Base-by-base conservation (phyloP, 2,329 filamentous ascomycete genomes). In the Fusarium albidum region DNA sequence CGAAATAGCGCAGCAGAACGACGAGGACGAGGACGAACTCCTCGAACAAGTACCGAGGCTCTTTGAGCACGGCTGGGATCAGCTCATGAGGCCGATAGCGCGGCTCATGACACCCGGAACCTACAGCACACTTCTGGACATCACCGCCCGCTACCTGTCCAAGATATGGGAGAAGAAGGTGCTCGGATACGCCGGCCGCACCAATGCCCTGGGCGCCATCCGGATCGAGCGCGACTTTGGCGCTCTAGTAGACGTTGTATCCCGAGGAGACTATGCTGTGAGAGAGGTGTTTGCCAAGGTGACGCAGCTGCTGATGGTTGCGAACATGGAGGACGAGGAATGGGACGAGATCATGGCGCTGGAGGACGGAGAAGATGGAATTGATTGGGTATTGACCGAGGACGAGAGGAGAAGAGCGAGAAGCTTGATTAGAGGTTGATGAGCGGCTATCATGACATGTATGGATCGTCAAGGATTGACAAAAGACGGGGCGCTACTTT, bases 261-360 rank as follows among this genome's bases (percentile, higher is more conserved):
- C 85, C 10, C 82, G 79, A 56, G 90, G 88, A 5, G 86, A 90
- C 67, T 97, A 96, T 69, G 84, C 84, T 2, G 82, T 95, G 29
- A 80, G 91, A 27, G 92, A 96, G 68, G 75, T 83, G 4, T 96
- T 97, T 76, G 80, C 82, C 25, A 85, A 87, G 67, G 90, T 90
- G 52, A 81, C 82, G 53, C 92, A 97, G 79, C 88, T 96, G 65
- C 85, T 90, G 51, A 85, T 96, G 79, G 85, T 96, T 13, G 87
- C 94, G 70, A 94, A 93, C 64, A 96, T 97, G 92, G 93, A 97
- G 70, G 91, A 95, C 28, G 93, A 97, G 52, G 94, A 97, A 74
- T 96, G 92, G 90, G 90, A 94, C 40, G 92, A 95, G 72, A 73
- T 93, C 32, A 68, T 73, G 7, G 75, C 80, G 33, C 53, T 70